phyloP scores from a whole-genome alignment of 2,329 filamentous ascomycete species.

The Trichocomaceae sp. region DNA sequence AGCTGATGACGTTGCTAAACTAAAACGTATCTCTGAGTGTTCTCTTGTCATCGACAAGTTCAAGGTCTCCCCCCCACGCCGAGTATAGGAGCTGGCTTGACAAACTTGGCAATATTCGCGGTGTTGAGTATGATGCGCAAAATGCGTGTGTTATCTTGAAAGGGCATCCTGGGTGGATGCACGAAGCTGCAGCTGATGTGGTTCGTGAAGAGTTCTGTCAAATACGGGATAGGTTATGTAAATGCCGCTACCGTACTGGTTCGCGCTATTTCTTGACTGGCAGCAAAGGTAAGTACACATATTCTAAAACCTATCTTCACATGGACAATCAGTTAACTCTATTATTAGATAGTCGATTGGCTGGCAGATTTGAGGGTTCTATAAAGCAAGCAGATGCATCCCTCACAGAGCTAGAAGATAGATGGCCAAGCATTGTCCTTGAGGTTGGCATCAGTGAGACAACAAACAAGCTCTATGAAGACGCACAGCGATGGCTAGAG shows the following conservation, averaged over 20 bases:
- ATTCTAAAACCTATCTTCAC: neutral
- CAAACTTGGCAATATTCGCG: too few relatives aligned
- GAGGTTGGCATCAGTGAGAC: too few relatives aligned
- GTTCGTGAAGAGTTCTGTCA: too few relatives aligned
- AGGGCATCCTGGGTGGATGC: too few relatives aligned
- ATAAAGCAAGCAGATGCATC: neutral
- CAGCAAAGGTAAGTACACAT: conserved; percentile 3
- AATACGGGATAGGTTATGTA: neutral
- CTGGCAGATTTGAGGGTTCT: neutral
- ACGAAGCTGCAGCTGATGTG: too few relatives aligned
- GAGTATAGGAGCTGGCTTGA: neutral
- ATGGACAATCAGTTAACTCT: neutral
- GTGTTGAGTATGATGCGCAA: too few relatives aligned
- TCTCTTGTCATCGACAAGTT: conserved; percentile 9
- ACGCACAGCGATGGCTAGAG: too few relatives aligned
- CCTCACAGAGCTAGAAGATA: neutral
- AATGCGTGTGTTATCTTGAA: too few relatives aligned
- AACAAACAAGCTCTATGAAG: neutral
- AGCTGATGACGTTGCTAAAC: neutral
- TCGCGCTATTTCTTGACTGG: neutral
- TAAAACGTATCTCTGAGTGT: neutral
- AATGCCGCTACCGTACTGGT: neutral
- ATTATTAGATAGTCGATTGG: neutral
- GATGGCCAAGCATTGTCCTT: too few relatives aligned
- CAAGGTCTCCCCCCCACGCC: neutral